Evolutionary conservation across 2,329 filamentous ascomycete genomes (phyloP), one percentile per base, ranked within the genome.

Genomic region (Calonectria henricotiae): DNA sequence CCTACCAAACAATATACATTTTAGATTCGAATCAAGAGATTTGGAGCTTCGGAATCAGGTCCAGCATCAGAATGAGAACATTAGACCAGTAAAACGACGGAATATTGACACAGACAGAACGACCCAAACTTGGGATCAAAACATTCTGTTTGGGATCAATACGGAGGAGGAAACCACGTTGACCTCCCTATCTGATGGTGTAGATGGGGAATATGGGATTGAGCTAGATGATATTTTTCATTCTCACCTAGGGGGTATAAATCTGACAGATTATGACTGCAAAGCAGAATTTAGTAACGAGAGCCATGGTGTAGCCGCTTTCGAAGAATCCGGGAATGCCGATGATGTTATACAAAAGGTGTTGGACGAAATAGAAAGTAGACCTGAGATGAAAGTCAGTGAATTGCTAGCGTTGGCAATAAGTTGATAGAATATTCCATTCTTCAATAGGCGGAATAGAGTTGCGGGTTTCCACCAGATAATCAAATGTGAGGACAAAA

Each of bases 81-180:
- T 55, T 13, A 23, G 51, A 27, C 51, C 51, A 27, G 37, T 39
- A 8, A 58, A 58, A 27, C 51, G 51, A 5, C 32, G 37, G 51
- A 23, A 39, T 25, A 25, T 27, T 58, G 51, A 39, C 6, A 12
- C 7, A 13, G 32, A 7, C 5, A 30, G 25, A 6, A 8, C 20
- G 12, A 39, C 20, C 30, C 23, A 58, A 8, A 9, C 12, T 9
- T 58, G 51, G 51, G 51, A 58, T 17, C 32, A 58, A 4, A 13
- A 15, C 25, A 23, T 25, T 5, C 51, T 25, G 17, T 58, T 58
- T 17, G 20, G 20, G 20, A 17, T n/a, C 20, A 23, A 23, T 30
- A 3, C 23, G 5, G n/a, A 58, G 2, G 46, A 25, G 13, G 51
- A 58, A 17, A n/a, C 15, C 7, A 8, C 23, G 5, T 15, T 58